Evolutionary conservation across 495 filamentous ascomycete species (phyloP).

Genomic region (Sordaria brevicollis): DNA sequence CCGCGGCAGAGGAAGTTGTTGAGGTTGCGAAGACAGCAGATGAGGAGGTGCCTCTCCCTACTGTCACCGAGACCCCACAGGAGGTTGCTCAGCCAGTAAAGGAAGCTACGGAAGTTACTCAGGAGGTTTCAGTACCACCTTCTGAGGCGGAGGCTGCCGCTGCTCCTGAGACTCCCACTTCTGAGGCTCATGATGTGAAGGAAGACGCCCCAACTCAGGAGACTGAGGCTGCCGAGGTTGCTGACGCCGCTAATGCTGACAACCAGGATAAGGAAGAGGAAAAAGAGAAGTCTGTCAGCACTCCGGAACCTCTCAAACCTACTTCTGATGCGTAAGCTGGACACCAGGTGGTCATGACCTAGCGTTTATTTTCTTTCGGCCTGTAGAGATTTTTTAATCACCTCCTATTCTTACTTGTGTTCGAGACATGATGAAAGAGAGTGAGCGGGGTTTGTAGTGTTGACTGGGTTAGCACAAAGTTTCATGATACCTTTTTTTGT

Average conservation of each 20-base stretch:
- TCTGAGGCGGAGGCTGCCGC: not conserved
- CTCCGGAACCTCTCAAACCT: not conserved
- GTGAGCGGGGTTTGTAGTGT: constrained; percentile 5
- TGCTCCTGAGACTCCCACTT: not conserved
- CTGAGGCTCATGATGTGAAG: constrained; percentile 3
- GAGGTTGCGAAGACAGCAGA: not conserved
- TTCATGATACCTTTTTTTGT: constrained; percentile 16
- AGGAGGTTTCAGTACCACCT: not conserved
- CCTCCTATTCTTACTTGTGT: not conserved
- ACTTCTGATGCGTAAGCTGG: not conserved
- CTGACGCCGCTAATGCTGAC: not conserved
- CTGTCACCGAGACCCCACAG: constrained; percentile 1
- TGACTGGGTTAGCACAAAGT: constrained; percentile 5
- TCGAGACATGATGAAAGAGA: not conserved
- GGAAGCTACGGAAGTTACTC: constrained; percentile 14
- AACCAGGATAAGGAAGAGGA: not conserved
- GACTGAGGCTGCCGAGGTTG: not conserved
- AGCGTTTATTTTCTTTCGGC: not conserved
- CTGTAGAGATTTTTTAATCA: not conserved
- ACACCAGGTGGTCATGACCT: not conserved
- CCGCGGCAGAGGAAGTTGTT: constrained; percentile 15
- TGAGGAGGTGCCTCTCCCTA: not conserved
- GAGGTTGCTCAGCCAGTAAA: constrained; percentile 19
- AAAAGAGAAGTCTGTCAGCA: not conserved
- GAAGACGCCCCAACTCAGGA: not conserved